phyloP scores from a whole-genome alignment of 2,329 filamentous ascomycete species.

The Aspergillus ibericus region DNA sequence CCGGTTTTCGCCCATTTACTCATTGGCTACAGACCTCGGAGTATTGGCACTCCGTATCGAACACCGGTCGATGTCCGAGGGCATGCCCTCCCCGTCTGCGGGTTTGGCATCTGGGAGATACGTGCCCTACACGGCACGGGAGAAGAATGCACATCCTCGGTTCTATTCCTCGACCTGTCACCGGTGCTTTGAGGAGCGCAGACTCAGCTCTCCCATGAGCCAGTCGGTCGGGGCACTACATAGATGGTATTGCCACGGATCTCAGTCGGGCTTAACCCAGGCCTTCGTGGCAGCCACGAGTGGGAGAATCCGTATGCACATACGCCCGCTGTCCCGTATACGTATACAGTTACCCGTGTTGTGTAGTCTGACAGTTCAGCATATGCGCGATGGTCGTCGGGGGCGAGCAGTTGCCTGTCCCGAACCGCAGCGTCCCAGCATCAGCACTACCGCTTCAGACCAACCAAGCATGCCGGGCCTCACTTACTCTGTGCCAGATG shows the following conservation, averaged over 20 bases:
- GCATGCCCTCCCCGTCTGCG: background rate
- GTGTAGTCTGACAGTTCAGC: background rate
- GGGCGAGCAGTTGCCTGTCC: slow-evolving; percentile 1
- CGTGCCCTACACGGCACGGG: background rate
- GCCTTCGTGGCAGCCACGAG: background rate
- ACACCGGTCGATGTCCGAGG: background rate
- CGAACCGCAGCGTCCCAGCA: background rate
- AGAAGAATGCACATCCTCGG: background rate
- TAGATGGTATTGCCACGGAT: background rate
- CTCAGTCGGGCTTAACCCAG: background rate
- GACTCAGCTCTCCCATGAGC: background rate
- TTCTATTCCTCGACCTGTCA: background rate
- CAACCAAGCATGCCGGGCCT: background rate
- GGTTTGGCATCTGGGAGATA: background rate
- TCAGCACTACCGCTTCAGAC: background rate
- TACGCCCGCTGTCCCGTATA: background rate
- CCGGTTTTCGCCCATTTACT: background rate
- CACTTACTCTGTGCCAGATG: background rate
- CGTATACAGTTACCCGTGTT: background rate
- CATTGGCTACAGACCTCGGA: slow-evolving; percentile 7
- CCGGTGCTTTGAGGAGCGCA: background rate
- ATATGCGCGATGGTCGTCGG: background rate
- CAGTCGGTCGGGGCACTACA: background rate
- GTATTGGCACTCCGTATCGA: slow-evolving; percentile 11
- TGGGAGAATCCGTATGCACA: background rate